Percentiles rank a stretch among this genome's conserved stretches.
Conservation (phyloP, 805 yeast species). For the Spathaspora hagerdaliae region DNA sequence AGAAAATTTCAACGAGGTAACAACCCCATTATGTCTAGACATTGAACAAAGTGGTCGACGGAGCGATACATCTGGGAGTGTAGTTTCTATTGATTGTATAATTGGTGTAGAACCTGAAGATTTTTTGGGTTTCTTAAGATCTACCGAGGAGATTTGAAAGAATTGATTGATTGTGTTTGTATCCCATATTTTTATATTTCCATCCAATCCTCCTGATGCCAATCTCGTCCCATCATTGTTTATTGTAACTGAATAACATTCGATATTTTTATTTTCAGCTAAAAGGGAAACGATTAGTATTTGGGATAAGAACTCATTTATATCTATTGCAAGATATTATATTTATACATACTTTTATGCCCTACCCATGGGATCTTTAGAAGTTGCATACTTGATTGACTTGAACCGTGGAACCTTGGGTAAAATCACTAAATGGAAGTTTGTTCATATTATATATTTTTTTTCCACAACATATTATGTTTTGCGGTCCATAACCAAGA, state of each 20-base stretch:
- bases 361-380: constrained; percentile 44
- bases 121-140: constrained; percentile 6
- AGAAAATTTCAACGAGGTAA: constrained; percentile 86
- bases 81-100: not conserved
- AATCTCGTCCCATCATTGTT: constrained; percentile 78
- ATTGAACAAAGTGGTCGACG: constrained; percentile 72
- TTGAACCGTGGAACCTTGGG: no score
- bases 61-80: constrained; percentile 18
- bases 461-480: no score
- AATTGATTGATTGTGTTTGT: constrained; percentile 49
- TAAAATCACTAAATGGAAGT: no score
- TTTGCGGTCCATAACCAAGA: no score
- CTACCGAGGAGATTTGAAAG: constrained; percentile 13
- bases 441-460: no score
- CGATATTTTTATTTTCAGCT: constrained; percentile 79
- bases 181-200: constrained; percentile 89
- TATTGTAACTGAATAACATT: constrained; percentile 78
- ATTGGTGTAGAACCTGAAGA: not conserved
- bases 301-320: not conserved
- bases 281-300: constrained; percentile 19
- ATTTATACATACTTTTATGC: constrained; percentile 32
- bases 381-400: constrained; percentile 24
- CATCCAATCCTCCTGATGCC: constrained; percentile 92
- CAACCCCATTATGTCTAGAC: constrained; percentile 96
- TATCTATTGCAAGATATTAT: not conserved